These are phyloP conservation scores for Solanum medicagineum DNA, from an alignment of 257 asterid species.

Conservation along the genomic window DNA sequence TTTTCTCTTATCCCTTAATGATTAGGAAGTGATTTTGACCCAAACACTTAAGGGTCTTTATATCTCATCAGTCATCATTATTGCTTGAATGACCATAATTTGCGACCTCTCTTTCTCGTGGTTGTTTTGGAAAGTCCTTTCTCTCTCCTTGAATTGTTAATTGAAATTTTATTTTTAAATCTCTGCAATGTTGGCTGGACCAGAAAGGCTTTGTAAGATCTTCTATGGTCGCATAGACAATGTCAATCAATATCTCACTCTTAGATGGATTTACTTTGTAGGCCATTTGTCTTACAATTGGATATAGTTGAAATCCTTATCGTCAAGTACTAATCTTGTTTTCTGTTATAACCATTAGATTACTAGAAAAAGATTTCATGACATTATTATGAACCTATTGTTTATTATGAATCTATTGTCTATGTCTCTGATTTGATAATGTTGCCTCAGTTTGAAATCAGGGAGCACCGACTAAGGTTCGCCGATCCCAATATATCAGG, in stretches of 20 bases:
- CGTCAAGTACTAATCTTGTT: background rate
- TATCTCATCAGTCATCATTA: background rate
- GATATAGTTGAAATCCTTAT: background rate
- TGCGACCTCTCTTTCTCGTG: background rate
- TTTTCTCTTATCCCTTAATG: background rate
- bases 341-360: background rate
- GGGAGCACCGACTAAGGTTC: slow-evolving; percentile 73
- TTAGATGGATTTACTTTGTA: background rate
- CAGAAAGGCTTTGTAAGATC: background rate
- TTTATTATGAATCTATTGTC: background rate
- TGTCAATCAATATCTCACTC: background rate
- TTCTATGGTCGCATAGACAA: background rate
- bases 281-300: background rate
- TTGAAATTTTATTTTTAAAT: background rate
- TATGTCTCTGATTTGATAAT: background rate
- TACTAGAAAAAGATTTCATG: background rate
- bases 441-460: slow-evolving; percentile 38
- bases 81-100: background rate
- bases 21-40: background rate
- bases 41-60: background rate
- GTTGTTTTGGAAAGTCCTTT: background rate
- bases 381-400: background rate
- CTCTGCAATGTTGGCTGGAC: background rate
- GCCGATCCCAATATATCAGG: slow-evolving; percentile 73
- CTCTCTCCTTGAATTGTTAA: background rate